phyloP scores from a whole-genome alignment of 768 basidiomycete species.

The Galerina marginata region DNA sequence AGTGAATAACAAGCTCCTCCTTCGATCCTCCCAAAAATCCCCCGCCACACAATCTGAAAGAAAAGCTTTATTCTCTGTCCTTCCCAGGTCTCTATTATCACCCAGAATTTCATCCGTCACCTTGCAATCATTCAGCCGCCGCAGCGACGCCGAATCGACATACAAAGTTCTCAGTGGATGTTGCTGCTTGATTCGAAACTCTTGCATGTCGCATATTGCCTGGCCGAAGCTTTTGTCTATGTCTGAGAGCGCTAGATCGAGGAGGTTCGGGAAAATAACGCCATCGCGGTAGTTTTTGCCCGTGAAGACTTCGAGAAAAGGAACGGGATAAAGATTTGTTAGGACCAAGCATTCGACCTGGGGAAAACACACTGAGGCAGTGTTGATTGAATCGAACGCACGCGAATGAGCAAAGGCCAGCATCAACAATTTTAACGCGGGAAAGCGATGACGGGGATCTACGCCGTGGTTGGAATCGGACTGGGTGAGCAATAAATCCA shows the following conservation, averaged over 20 bases:
- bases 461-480: neutral
- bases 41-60: neutral
- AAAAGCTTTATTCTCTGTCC: neutral
- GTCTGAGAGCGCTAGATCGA: neutral
- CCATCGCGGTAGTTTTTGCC: neutral
- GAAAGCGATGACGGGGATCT: neutral
- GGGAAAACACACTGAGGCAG: neutral
- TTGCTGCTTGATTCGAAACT: neutral
- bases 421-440: neutral
- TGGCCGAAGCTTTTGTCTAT: neutral
- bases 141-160: neutral
- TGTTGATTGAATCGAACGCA: neutral
- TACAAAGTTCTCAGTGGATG: neutral
- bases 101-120: too few relatives aligned
- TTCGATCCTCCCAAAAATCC: conserved; percentile 15
- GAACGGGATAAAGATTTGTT: neutral
- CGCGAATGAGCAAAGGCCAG: neutral
- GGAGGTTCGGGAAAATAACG: neutral
- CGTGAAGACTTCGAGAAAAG: neutral
- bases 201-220: neutral
- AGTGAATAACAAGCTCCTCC: neutral
- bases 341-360: neutral
- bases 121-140: too few relatives aligned
- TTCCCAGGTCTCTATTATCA: too few relatives aligned
- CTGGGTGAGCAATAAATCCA: neutral